A percentile compares a stretch with the other conserved stretches of the same genome.
These are phyloP conservation scores for Zasmidium cellare DNA, from an alignment of 2,329 filamentous ascomycete species.

Conservation along the genomic window DNA sequence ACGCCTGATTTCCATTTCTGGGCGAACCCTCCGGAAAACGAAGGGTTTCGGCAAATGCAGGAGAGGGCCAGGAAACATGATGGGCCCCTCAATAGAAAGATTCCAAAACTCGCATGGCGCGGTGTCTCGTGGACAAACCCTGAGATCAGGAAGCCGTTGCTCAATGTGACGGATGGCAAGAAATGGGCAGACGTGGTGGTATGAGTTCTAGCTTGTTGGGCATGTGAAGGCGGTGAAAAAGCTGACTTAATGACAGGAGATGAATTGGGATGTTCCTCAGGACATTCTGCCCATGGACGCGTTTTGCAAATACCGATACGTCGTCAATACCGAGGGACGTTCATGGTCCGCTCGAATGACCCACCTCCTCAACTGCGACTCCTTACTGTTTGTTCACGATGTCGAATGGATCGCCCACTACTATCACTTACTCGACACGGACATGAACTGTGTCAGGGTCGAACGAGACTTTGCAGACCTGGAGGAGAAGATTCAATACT, in stretches of 20 bases:
- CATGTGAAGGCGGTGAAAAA: neutral
- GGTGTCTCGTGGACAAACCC: conserved; percentile 29
- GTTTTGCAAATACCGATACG: conserved; percentile 30
- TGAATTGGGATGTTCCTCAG: conserved; percentile 25
- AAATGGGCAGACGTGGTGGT: conserved; percentile 39
- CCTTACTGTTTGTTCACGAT: conserved; percentile 27
- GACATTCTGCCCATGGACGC: conserved; percentile 25
- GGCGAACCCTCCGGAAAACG: conserved; percentile 18
- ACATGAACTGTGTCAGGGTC: conserved; percentile 28
- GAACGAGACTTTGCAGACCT: conserved; percentile 27
- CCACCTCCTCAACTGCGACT: conserved; percentile 31
- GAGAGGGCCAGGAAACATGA: conserved; percentile 23
- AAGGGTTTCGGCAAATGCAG: conserved; percentile 21
- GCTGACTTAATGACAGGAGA: conserved; percentile 16
- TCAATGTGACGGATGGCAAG: conserved; percentile 33
- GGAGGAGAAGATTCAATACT: conserved; percentile 25
- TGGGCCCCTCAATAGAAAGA: conserved; percentile 25
- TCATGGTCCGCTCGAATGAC: conserved; percentile 31
- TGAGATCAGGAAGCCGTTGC: conserved; percentile 30
- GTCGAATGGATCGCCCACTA: conserved; percentile 31
- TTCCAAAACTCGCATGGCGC: conserved; percentile 33
- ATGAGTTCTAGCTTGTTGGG: neutral
- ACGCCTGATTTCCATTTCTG: conserved; percentile 25
- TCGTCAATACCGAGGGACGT: conserved; percentile 32
- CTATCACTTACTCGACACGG: conserved; percentile 26